A percentile compares a stretch with the other conserved stretches of the same genome.
Evolutionary conservation across 768 basidiomycete species (phyloP).

Genomic region (Mycena chlorophos): DNA sequence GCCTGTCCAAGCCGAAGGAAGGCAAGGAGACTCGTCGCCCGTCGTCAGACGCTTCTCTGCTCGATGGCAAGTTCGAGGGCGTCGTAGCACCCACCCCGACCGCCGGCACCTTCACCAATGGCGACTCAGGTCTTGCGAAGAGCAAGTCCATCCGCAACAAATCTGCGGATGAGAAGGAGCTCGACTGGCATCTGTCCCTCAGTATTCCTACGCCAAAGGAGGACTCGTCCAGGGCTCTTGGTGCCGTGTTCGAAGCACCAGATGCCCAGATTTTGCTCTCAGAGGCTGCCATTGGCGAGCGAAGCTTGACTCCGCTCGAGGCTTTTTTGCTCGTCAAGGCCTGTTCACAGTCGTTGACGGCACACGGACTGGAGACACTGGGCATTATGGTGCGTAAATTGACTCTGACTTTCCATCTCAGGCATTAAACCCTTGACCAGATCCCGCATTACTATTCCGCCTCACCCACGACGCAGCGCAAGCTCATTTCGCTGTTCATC

Average conservation of each 20-base stretch:
- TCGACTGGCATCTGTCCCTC: slow-evolving; percentile 56
- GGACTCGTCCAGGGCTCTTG: slow-evolving; percentile 48
- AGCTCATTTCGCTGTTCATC: slow-evolving; percentile 71
- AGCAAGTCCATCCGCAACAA: slow-evolving; percentile 39
- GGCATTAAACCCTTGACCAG: background rate
- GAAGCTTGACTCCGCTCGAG: slow-evolving; percentile 61
- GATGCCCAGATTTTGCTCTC: slow-evolving; percentile 47
- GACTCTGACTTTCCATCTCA: background rate
- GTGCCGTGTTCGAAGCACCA: slow-evolving; percentile 58
- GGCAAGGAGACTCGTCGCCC: slow-evolving; percentile 48
- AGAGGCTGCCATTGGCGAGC: slow-evolving; percentile 57
- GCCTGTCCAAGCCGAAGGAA: slow-evolving; percentile 61
- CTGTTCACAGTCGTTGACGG: slow-evolving; percentile 65
- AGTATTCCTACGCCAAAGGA: slow-evolving; percentile 57
- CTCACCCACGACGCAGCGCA: slow-evolving; percentile 65
- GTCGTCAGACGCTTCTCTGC: slow-evolving; percentile 45
- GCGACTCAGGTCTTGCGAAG: slow-evolving; percentile 53
- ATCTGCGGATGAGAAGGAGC: slow-evolving; percentile 30
- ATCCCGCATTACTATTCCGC: slow-evolving; percentile 83
- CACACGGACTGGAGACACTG: slow-evolving; percentile 74
- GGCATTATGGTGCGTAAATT: slow-evolving; percentile 60
- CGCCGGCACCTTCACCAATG: slow-evolving; percentile 36
- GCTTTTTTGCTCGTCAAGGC: slow-evolving; percentile 63
- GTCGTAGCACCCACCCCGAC: slow-evolving; percentile 50
- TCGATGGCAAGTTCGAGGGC: slow-evolving; percentile 77